These are phyloP conservation scores for Termitomyces heimii DNA, from an alignment of 768 basidiomycete genomes.

Conservation along the genomic window DNA sequence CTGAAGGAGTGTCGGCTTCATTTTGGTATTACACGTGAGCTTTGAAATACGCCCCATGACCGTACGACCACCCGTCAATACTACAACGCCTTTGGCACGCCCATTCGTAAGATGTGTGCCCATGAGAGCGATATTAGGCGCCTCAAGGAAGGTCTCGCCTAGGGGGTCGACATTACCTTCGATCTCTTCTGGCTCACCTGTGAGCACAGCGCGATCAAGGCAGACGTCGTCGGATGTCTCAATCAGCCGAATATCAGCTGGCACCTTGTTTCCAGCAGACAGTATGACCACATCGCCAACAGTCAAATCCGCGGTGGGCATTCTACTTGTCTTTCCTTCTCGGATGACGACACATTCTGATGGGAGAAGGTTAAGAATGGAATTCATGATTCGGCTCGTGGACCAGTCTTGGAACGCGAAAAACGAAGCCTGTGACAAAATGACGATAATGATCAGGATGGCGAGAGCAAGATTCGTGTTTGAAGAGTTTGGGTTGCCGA, in stretches of 20 bases:
- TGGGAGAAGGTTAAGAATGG: slow-evolving; percentile 14
- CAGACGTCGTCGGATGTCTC: slow-evolving; percentile 44
- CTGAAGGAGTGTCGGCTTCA: slow-evolving; percentile 42
- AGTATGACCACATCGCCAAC: slow-evolving; percentile 13
- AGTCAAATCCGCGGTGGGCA: slow-evolving; percentile 11
- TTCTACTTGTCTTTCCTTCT: slow-evolving; percentile 10
- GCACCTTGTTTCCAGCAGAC: slow-evolving; percentile 15
- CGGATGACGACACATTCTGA: slow-evolving; percentile 13
- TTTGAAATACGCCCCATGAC: slow-evolving; percentile 51
- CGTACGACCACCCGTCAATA: slow-evolving; percentile 37
- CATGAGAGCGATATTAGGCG: slow-evolving; percentile 42
- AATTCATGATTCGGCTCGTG: slow-evolving; percentile 15
- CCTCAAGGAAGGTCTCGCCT: slow-evolving; percentile 43
- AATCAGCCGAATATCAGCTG: slow-evolving; percentile 45
- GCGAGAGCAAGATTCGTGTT: slow-evolving; percentile 16
- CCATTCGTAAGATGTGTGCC: slow-evolving; percentile 38
- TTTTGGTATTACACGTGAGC: slow-evolving; percentile 40
- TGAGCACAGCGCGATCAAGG: slow-evolving; percentile 49
- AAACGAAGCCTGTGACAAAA: slow-evolving; percentile 9
- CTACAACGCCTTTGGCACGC: slow-evolving; percentile 32
- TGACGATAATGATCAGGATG: slow-evolving; percentile 11
- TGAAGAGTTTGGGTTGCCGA: slow-evolving; percentile 9
- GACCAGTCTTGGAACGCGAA: slow-evolving; percentile 15
- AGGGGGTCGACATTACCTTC: slow-evolving; percentile 39
- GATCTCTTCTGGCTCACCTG: no score